A percentile compares a stretch with the other conserved stretches of the same genome.
Conservation (phyloP, 179 eudicot genomes). For the Heliamphora pulchella region DNA sequence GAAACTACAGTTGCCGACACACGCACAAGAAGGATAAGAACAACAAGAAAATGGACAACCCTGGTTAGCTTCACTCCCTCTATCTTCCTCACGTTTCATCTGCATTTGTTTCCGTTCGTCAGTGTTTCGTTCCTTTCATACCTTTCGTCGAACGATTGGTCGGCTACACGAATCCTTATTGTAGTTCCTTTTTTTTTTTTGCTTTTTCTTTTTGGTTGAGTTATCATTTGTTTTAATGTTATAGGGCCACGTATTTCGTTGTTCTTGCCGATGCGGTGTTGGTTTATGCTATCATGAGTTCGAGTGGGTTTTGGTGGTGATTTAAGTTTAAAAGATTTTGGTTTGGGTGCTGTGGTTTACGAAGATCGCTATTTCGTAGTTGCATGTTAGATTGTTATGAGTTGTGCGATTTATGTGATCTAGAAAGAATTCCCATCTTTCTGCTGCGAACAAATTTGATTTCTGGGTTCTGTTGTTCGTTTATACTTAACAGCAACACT, state of each 20-base stretch:
- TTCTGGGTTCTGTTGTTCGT: background rate
- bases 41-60: constrained; percentile 17
- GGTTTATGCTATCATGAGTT: background rate
- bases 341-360: constrained; percentile 2
- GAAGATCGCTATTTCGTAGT: background rate
- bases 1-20: background rate
- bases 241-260: constrained; percentile 8
- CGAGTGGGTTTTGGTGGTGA: background rate
- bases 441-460: background rate
- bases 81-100: background rate
- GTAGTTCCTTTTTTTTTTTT: background rate
- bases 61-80: constrained; percentile 16
- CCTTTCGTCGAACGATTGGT: constrained; percentile 4
- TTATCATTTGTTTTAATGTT: background rate
- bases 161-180: background rate
- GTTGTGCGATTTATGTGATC: background rate
- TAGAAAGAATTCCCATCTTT: background rate
- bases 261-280: no score
- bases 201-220: background rate
- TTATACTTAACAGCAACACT: background rate
- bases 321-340: background rate
- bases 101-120: background rate
- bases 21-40: background rate
- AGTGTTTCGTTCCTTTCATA: background rate
- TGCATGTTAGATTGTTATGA: background rate